Evolutionary conservation across 768 basidiomycete species (phyloP), one percentile per base, ranked within the genome.

Genomic region (Xanthoconium purpureum): DNA sequence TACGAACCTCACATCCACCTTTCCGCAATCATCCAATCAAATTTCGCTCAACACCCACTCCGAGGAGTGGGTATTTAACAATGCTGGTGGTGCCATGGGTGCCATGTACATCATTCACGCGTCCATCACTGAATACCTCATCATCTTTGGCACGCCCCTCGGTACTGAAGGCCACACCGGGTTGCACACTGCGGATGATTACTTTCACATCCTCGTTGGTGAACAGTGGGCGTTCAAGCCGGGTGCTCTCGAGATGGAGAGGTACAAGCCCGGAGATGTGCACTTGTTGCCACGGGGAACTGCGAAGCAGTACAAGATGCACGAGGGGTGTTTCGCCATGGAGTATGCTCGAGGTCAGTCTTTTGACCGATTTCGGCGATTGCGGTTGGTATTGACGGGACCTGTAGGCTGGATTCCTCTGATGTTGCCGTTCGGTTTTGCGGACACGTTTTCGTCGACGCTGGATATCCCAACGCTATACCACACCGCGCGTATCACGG

Each of bases 101-200:
- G 88, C 88, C 35, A 98, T 99, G 96, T 97, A 94, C 71, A 81
- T 98, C 74, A 91, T 98, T 61, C 97, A 98, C 66, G 93, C 96
- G 17, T 89, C 85, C 74, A 87, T 99, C 65, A 98, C 96, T 11
- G 97, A 99, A 77, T 99, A 96, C 75, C 82, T 93, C 63, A 94
- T 94, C 70, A 88, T 98, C 63, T 97, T 97, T 61, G 95, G 97
- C 5, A 96, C 95, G 1, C 94, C 97, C 0, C 79, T 98, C 11
- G 97, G 97, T 11, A 98, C 96, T 3, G 97, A 99, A 74, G 97
- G 97, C 3, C 97, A 98, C 69, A 83, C 87, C 14, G 97, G 97
- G 9, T 63, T 96, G 53, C 96, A 98, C 71, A 91, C 92, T 2
- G 94, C 95, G 2, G 97, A 99, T 68, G 97, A 99, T 70, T 98